A percentile compares a stretch with the other conserved stretches of the same genome.
These are phyloP conservation scores for Metrosideros polymorpha DNA, from an alignment of 441 rosid species.

Conservation along the genomic window DNA sequence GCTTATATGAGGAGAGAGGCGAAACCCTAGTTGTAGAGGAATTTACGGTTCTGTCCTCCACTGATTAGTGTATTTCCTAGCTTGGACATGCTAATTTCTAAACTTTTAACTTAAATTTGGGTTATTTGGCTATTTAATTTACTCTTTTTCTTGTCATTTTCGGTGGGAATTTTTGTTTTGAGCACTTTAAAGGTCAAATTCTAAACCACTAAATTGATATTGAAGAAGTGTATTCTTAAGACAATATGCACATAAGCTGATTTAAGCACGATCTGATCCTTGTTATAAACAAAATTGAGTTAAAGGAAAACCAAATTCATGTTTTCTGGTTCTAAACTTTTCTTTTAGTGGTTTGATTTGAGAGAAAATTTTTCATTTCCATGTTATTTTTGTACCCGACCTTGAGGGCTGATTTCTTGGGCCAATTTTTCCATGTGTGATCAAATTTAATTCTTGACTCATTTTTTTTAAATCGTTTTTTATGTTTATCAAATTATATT, in stretches of 20 bases:
- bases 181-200: background rate
- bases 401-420: background rate
- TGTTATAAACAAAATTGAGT: background rate
- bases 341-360: no score
- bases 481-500: background rate
- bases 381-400: background rate
- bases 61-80: background rate
- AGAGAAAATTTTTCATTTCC: background rate
- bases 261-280: background rate
- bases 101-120: background rate
- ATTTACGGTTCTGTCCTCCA: background rate
- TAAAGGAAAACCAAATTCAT: background rate
- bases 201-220: background rate
- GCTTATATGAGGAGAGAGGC: background rate
- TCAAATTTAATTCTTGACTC: background rate
- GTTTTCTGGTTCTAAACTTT: background rate
- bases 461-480: background rate
- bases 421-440: background rate
- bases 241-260: no score
- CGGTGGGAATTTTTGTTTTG: background rate
- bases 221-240: background rate
- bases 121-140: background rate
- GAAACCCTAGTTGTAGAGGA: background rate
- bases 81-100: background rate
- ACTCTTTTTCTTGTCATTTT: background rate